Percentiles rank a stretch among this genome's conserved stretches.
phyloP scores from a whole-genome alignment of 257 asterid genomes.

The Anisodus tanguticus region DNA sequence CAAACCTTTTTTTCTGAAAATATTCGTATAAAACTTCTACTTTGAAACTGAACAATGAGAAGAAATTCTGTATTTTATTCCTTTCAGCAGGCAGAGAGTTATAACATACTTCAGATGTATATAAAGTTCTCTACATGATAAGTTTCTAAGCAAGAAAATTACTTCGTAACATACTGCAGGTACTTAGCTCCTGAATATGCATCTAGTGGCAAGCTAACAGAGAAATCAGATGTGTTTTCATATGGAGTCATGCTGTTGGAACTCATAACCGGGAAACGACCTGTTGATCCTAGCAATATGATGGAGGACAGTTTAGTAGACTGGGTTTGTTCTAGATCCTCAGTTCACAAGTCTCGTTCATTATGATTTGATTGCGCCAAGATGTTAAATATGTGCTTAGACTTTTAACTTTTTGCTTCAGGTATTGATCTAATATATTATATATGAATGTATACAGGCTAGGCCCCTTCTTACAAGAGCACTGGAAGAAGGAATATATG shows the following conservation, averaged over 20 bases:
- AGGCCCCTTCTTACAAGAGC: conserved; percentile 74
- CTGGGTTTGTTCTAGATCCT: conserved; percentile 61
- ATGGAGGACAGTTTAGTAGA: conserved; percentile 97
- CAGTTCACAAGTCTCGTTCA: background rate
- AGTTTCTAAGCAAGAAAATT: background rate
- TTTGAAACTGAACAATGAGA: background rate
- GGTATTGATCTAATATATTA: background rate
- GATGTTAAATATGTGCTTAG: conserved; percentile 3
- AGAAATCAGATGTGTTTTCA: conserved; percentile 91
- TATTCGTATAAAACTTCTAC: background rate
- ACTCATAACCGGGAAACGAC: conserved; percentile 75
- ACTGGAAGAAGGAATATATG: conserved; percentile 58
- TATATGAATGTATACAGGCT: conserved; percentile 49
- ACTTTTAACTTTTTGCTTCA: background rate
- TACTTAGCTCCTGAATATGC: conserved; percentile 96
- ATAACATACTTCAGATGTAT: background rate
- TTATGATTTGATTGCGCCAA: background rate
- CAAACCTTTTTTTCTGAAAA: background rate
- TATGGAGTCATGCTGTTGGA: conserved; percentile 94
- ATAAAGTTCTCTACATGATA: background rate
- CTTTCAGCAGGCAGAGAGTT: background rate
- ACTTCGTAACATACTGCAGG: conserved; percentile 42
- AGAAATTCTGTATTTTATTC: background rate
- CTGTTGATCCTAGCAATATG: conserved; percentile 64
- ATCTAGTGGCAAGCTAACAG: conserved; percentile 85